Evolutionary conservation across 306 rosid species (phyloP).

Genomic region (Chamaecrista fasciculata): DNA sequence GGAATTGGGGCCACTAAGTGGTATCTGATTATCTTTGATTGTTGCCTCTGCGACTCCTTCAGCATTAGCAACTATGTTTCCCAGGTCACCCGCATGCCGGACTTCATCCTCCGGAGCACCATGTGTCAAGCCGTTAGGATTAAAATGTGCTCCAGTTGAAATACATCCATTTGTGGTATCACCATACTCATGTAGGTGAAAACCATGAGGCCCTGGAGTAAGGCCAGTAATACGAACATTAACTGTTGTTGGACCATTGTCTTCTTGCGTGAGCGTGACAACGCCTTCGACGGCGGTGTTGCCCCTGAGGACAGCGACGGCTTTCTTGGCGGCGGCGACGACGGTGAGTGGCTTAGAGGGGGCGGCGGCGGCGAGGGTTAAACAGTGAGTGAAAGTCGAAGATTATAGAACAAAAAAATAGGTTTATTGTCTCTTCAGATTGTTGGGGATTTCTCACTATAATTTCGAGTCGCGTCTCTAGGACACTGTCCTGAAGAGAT

Average conservation of each 20-base stretch:
- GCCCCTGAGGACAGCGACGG: slow-evolving; percentile 73
- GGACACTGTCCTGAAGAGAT: too few relatives aligned
- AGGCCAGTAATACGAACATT: slow-evolving; percentile 85
- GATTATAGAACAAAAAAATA: too few relatives aligned
- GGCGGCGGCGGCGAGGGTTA: slow-evolving; percentile 36
- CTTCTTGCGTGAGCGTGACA: slow-evolving; percentile 53
- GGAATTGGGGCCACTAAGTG: slow-evolving; percentile 64
- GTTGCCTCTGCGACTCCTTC: slow-evolving; percentile 75
- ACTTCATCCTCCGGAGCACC: slow-evolving; percentile 91
- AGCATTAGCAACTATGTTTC: slow-evolving; percentile 82
- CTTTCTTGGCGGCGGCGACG: slow-evolving; percentile 57
- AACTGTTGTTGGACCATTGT: slow-evolving; percentile 74
- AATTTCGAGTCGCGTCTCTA: too few relatives aligned
- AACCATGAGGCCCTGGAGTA: slow-evolving; percentile 82
- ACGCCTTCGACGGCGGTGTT: slow-evolving; percentile 61
- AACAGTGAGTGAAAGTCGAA: too few relatives aligned
- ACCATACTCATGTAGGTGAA: slow-evolving; percentile 89
- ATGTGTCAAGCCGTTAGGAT: slow-evolving; percentile 65
- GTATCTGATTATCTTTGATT: slow-evolving; percentile 65
- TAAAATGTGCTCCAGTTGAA: slow-evolving; percentile 92
- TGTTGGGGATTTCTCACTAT: too few relatives aligned
- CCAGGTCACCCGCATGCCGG: slow-evolving; percentile 99
- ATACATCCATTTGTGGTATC: slow-evolving; percentile 99
- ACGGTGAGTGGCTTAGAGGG: slow-evolving; percentile 47
- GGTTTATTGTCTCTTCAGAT: too few relatives aligned